Conservation (phyloP, 768 basidiomycete genomes). For the Gloeophyllum trabeum region DNA sequence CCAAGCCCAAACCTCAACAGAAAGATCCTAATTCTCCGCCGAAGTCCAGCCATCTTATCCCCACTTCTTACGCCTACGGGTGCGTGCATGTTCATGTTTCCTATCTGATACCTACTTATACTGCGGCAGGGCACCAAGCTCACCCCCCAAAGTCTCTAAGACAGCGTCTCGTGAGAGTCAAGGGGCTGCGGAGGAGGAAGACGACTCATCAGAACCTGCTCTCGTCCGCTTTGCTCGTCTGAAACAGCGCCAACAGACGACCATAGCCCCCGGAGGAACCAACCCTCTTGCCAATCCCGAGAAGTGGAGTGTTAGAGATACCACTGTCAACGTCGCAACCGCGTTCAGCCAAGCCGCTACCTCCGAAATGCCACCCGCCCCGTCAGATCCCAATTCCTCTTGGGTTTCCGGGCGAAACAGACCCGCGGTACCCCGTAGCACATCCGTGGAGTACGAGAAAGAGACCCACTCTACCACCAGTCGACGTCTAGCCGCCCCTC, state of each 20-base stretch:
- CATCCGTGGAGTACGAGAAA: conserved; percentile 73
- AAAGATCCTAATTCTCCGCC: conserved; percentile 18
- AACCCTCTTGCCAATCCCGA: conserved; percentile 48
- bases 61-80: conserved; percentile 66
- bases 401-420: conserved; percentile 56
- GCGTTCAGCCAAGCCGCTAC: conserved; percentile 61
- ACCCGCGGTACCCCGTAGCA: conserved; percentile 51
- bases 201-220: conserved; percentile 32
- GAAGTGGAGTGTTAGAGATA: conserved; percentile 69
- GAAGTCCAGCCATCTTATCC: conserved; percentile 28
- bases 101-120: too few species aligned
- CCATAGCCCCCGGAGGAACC: conserved; percentile 15
- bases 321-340: conserved; percentile 77
- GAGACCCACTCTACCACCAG: conserved; percentile 40
- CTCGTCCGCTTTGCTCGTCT: conserved; percentile 36
- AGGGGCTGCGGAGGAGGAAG: conserved; percentile 25
- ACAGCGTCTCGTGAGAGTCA: conserved; percentile 18
- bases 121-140: conserved; percentile 21
- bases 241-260: conserved; percentile 30
- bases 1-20: conserved; percentile 20
- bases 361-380: conserved; percentile 10
- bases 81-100: conserved; percentile 29
- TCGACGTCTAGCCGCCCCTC: conserved; percentile 56
- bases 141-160: too few species aligned
- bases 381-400: conserved; percentile 43